Evolutionary conservation across 352 stramenopile genomes (phyloP), one percentile per base, ranked within the genome.

Genomic region (Phytophthora chlamydospora): DNA sequence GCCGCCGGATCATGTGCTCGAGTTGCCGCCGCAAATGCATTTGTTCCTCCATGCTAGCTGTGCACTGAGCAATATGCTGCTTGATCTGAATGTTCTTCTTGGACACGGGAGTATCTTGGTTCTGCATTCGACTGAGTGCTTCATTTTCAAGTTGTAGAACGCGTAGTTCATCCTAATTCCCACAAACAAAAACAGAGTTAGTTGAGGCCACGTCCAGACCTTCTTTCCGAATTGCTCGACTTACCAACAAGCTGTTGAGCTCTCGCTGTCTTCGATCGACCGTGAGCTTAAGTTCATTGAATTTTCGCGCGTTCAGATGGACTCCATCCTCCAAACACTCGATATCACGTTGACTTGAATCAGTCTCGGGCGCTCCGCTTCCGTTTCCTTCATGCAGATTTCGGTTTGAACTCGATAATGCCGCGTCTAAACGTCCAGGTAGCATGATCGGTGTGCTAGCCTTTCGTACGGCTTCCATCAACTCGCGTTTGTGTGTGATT

Each of bases 1-100:
- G 68, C 0, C 85, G 80, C 10, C 84, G 77, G 41, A 91, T 77
- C 85, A 95, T 93, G 75, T 93, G 85, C 62, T 93, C 83, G 3
- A 92, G 71, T 47, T 93, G 83, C 39, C 84, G 53, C 5, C 83
- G 69, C 13, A 77, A 46, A 63, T 92, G 79, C 78, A 91, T 88
- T 66, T 95, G 81, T 55, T 93, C 81, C 47, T 95, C 85, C 83
- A 91, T 91, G 0, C 73, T 82, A 13, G 73, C 32, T 39, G 82
- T 91, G 48, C 80, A 91, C 24, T 77, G 63, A n/a, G 71, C 62
- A 44, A 95, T 95, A 1, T 90, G 75, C 11, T 86, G 51, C 34
- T 91, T 84, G 46, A 92, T 88, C 8, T 64, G 63, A 51, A 71
- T 70, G 44, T 82, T 93, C 49, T 88, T 80, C 63, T 85, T 85